Conservation (phyloP, 2,329 filamentous ascomycete species). For the Ceratocystis cubensis region DNA sequence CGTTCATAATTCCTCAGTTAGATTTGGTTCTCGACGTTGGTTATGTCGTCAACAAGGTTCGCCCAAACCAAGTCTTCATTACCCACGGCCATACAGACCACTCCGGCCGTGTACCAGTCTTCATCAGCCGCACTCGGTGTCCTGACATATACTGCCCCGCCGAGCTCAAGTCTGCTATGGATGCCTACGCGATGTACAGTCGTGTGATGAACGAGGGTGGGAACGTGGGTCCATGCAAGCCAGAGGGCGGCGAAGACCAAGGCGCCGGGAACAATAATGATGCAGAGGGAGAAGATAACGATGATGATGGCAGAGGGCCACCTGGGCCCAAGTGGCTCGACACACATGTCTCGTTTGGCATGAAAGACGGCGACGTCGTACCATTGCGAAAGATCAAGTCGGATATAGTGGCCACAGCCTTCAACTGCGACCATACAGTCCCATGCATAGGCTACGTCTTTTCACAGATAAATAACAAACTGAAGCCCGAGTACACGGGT, state of each 20-base stretch:
- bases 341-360: constrained; percentile 32
- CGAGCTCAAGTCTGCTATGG: constrained; percentile 31
- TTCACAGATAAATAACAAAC: constrained; percentile 29
- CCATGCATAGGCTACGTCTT: constrained; percentile 39
- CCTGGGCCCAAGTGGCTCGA: constrained; percentile 25
- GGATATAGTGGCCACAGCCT: constrained; percentile 32
- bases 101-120: constrained; percentile 33
- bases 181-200: constrained; percentile 32
- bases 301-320: constrained; percentile 21
- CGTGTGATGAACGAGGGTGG: constrained; percentile 35
- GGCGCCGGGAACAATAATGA: background rate
- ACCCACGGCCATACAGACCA: constrained; percentile 40
- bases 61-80: constrained; percentile 39
- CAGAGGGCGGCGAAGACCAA: constrained; percentile 16
- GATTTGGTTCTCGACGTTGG: constrained; percentile 39
- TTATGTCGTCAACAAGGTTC: constrained; percentile 34
- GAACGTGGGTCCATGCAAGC: constrained; percentile 24
- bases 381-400: constrained; percentile 28
- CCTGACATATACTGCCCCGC: constrained; percentile 36
- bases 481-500: constrained; percentile 30
- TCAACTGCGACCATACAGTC: constrained; percentile 36
- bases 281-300: constrained; percentile 19
- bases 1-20: constrained; percentile 38
- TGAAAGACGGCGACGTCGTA: constrained; percentile 30
- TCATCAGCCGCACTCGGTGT: constrained; percentile 34